Base-by-base conservation (phyloP, 139 green algal species). In the Chlamydomonas applanata region DNA sequence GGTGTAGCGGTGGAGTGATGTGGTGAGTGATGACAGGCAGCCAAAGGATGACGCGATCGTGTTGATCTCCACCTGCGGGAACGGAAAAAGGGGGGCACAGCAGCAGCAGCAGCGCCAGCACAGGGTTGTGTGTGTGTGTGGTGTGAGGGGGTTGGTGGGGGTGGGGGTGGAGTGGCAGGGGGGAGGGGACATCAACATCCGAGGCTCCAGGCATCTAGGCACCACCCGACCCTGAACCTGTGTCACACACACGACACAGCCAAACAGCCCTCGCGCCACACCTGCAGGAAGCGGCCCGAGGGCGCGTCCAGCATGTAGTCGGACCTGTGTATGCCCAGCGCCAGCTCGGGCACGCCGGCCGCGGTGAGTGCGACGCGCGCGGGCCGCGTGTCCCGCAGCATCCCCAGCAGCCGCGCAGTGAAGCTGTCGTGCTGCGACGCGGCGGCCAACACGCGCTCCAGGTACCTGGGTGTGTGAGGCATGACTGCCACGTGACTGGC, bases 251-350 rank as follows among this genome's bases (percentile, higher is more conserved):
- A 49, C 40, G 7, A 7, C 11, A 49, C 7, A 49, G 7, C 40
- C 40, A 19, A 49, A 49, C 7, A 49, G 11, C 40, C 40, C 40
- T 49, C 40, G 7, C 40, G 16, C 17, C 60, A 0, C 1, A 89
- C 91, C 87, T 97, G 93, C 83, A 99, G 77, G 59, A 98, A 86
- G 9, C 77, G 82, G 24, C 82, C 80, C 46, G 87, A 92, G n/a
- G 90, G 90, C 24, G 83, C 77, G 72, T 99, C 93, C 60, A 98
- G 84, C 96, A 99, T 99, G 89, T 99, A 99, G 86, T 98, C 96
- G 1, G 88, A 94, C 0, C 96, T 86, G 78, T 95, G 88, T 3
- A 98, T 79, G 2, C 89, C 94, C 67, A 99, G 76, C 14, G 87
- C 80, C 4, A 91, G n/a, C 35, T 94, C 73, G 16, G 33, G 33